These are phyloP conservation scores for Fomitopsis pinicola DNA, from an alignment of 1,284 basidiomycete genomes.

Conservation along the genomic window DNA sequence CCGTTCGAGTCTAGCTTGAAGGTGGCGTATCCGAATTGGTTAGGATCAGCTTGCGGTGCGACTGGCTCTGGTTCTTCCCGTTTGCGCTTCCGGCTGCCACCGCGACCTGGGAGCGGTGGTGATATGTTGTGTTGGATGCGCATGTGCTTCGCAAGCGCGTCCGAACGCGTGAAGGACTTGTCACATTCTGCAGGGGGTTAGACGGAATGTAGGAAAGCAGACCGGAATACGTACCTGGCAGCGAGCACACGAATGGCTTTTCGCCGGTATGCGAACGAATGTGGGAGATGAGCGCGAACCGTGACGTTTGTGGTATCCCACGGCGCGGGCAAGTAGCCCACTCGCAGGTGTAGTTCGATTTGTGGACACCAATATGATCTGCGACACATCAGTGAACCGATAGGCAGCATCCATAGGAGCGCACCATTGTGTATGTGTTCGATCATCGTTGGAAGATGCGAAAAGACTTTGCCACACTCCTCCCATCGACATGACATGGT, in stretches of 20 bases:
- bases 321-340: conserved; percentile 80
- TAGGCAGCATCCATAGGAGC: conserved; percentile 16
- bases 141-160: conserved; percentile 90
- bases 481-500: conserved; percentile 69
- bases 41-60: conserved; percentile 14
- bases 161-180: conserved; percentile 89
- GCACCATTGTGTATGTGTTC: conserved; percentile 75
- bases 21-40: conserved; percentile 42
- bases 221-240: conserved; percentile 50
- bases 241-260: conserved; percentile 83
- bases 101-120: conserved; percentile 67
- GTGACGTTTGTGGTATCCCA: conserved; percentile 79
- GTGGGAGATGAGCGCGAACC: conserved; percentile 85
- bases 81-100: conserved; percentile 62
- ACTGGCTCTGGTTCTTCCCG: conserved; percentile 30
- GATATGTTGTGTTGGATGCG: conserved; percentile 80
- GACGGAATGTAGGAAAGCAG: not conserved
- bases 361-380: conserved; percentile 85
- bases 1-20: conserved; percentile 61
- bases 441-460: conserved; percentile 67
- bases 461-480: conserved; percentile 69
- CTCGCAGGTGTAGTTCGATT: conserved; percentile 84
- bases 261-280: conserved; percentile 90
- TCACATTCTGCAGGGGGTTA: conserved; percentile 67
- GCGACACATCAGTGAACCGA: not conserved